These are phyloP conservation scores for Mycena rebaudengoi DNA, from an alignment of 768 basidiomycete species.

Conservation along the genomic window DNA sequence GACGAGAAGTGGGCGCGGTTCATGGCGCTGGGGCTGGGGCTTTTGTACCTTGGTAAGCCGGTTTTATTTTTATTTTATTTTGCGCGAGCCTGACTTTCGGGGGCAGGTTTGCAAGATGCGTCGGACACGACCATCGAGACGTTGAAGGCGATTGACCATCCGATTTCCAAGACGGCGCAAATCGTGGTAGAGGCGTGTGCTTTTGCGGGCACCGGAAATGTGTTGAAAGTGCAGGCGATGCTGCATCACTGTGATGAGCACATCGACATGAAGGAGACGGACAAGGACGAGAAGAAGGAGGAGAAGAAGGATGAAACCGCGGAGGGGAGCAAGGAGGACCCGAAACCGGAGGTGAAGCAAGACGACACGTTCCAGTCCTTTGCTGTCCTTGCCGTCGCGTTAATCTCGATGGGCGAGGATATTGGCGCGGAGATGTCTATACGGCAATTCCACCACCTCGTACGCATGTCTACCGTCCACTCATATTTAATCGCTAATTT, in stretches of 20 bases:
- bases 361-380: constrained; percentile 92
- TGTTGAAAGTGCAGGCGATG: constrained; percentile 91
- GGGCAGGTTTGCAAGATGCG: constrained; percentile 85
- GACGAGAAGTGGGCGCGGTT: constrained; percentile 96
- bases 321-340: constrained; percentile 48
- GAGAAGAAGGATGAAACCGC: constrained; percentile 48
- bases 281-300: constrained; percentile 63
- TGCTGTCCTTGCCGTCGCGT: constrained; percentile 90
- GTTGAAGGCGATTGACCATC: constrained; percentile 91
- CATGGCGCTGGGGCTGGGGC: constrained; percentile 86
- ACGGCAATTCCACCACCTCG: constrained; percentile 96
- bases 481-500: constrained; percentile 27
- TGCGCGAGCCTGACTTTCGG: too few species aligned
- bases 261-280: constrained; percentile 66
- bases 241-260: constrained; percentile 96
- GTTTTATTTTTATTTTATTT: too few species aligned
- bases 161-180: constrained; percentile 89
- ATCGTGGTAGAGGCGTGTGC: constrained; percentile 94
- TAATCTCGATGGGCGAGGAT: constrained; percentile 98
- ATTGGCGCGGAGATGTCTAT: constrained; percentile 98
- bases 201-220: constrained; percentile 95
- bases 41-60: constrained; percentile 91
- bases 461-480: constrained; percentile 44
- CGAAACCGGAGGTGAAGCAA: constrained; percentile 48
- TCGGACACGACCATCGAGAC: constrained; percentile 94